Evolutionary conservation across 139 green algal species (phyloP), one percentile per base, ranked within the genome.

Genomic region (Eudorina sp.): DNA sequence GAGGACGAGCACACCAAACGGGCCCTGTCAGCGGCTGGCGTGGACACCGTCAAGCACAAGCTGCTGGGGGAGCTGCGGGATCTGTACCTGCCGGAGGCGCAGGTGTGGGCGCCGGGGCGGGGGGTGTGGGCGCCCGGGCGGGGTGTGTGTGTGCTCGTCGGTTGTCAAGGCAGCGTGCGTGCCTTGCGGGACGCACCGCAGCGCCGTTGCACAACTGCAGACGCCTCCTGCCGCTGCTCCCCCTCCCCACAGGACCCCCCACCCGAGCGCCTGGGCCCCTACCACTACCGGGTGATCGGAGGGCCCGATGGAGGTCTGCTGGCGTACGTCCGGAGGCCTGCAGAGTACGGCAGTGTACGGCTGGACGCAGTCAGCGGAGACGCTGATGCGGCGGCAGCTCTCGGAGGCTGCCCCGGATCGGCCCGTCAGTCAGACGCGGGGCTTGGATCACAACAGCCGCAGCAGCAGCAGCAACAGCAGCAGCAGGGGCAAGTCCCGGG

Each of bases 211-310:
- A n/a, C n/a, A n/a, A n/a, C n/a, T n/a, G n/a, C n/a, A n/a, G n/a
- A n/a, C n/a, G n/a, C n/a, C n/a, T n/a, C n/a, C n/a, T n/a, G n/a
- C 34, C 66, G 66, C 66, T 48, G 9, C 25, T 19, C 16, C 51
- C 8, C 29, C 14, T 29, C n/a, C 29, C 31, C 16, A 45, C 29
- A 70, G 38, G 75, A 74, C 23, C 53, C 82, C 23, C 76, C 68
- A 0, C 89, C 89, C 9, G 89, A 92, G 78, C 43, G 31, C 19
- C 25, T 85, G 11, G 89, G 89, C 0, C 66, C 60, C 38, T 92
- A 69, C 38, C 0, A 25, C 1, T 92, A 92, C 89, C 70, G 16
- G 23, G 78, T 36, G 1, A 9, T 25, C 25, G 21, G 8, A 55
- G 83, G 70, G 25, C 77, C 84, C 0, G 77, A 89, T 75, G 89